A percentile compares a stretch with the other conserved stretches of the same genome.
Evolutionary conservation across 495 filamentous ascomycete species (phyloP).

Genomic region (Saxophila tyrrhenica): DNA sequence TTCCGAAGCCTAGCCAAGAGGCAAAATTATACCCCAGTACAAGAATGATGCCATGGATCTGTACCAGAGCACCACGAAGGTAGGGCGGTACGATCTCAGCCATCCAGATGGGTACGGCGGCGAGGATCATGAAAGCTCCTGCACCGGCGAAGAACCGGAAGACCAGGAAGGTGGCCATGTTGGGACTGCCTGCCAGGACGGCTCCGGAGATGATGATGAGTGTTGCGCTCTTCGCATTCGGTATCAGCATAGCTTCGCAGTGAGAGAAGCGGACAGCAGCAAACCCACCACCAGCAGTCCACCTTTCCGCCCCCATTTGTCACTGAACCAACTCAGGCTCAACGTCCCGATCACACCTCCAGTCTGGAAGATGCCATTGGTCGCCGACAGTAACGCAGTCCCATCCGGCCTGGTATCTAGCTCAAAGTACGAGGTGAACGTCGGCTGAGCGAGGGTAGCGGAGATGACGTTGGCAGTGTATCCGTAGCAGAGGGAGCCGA

Average conservation of each 20-base stretch:
- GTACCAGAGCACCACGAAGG: slow-evolving; percentile 16
- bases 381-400: slow-evolving; percentile 20
- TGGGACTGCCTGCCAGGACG: slow-evolving; percentile 23
- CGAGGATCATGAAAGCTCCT: slow-evolving; percentile 16
- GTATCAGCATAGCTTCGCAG: slow-evolving; percentile 15
- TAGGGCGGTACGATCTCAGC: slow-evolving; percentile 15
- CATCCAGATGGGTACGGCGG: slow-evolving; percentile 19
- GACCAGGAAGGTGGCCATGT: slow-evolving; percentile 34
- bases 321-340: slow-evolving; percentile 6
- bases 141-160: slow-evolving; percentile 39
- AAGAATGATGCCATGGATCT: slow-evolving; percentile 18
- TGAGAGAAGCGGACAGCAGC: too few relatives aligned
- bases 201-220: slow-evolving; percentile 21
- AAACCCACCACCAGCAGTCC: neutral
- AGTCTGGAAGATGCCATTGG: slow-evolving; percentile 24
- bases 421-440: slow-evolving; percentile 24
- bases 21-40: slow-evolving; percentile 15
- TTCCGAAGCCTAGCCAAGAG: slow-evolving; percentile 22
- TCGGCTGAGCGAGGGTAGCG: slow-evolving; percentile 20
- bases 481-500: slow-evolving; percentile 19
- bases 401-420: slow-evolving; percentile 21
- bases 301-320: slow-evolving; percentile 22
- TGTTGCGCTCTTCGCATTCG: neutral
- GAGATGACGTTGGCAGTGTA: slow-evolving; percentile 22
- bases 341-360: slow-evolving; percentile 18